Evolutionary conservation across 1,284 basidiomycete genomes (phyloP), one percentile per base, ranked within the genome.

Genomic region (Moniliophthora roreri): DNA sequence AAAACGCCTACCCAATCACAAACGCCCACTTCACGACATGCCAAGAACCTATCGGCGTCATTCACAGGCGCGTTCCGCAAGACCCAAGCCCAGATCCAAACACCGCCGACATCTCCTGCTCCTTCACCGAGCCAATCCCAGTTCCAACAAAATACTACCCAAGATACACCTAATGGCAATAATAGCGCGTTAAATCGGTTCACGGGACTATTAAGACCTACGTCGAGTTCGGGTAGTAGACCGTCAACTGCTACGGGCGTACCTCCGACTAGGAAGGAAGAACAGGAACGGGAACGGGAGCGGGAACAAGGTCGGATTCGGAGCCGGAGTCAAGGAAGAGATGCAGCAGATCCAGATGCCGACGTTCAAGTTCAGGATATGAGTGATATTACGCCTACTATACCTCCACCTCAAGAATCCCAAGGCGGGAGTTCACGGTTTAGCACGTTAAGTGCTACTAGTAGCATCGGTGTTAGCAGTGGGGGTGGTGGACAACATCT

Each of bases 11-110:
- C 44, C 6, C 49, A 45, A 32, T 21, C 32, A 6, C 34, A 26
- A 20, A 18, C 49, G 35, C 52, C 34, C 4, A 34, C 47, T 6
- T 38, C 53, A 6, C 28, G 53, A 10, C 53, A 54, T 23, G 20
- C 48, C 15, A 21, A 48, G 35, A 50, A 50, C 18, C 32, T 48
- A 4, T 54, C 53, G 3, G 36, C 47, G 26, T 44, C 52, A 23
- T 34, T 53, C 36, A 20, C 52, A 15, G 39, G 39, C 16, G 39
- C 39, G 11, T 46, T 46, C 44, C 24, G 16, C 26, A 23, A 26
- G 21, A 28, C 44, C 24, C 10, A 2, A 9, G 41, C 20, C 9
- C n/a, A n/a, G n/a, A n/a, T n/a, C n/a, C n/a, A n/a, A n/a, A 32
- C 11, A 16, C 44, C 44, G 8, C 13, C 44, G 3, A 15, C 44